A percentile compares a stretch with the other conserved stretches of the same genome.
Conservation (phyloP, 75 land plant genomes). For the Pinus tabuliformis region DNA sequence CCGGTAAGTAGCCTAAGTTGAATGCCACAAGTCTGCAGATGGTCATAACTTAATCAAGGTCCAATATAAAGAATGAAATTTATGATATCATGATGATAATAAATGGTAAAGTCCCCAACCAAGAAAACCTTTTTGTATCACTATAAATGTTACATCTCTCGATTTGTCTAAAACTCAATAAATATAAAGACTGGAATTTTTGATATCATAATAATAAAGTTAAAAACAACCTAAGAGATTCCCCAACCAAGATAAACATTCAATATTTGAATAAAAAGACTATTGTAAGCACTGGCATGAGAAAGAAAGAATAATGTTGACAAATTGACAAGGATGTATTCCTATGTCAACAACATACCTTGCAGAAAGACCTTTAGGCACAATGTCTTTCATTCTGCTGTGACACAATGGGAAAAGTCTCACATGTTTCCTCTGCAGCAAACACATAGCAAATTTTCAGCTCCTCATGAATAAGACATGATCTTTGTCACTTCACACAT, state of each 20-base stretch:
- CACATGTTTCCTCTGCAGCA: slow-evolving; percentile 67
- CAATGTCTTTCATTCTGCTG: slow-evolving; percentile 76
- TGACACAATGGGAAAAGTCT: slow-evolving; percentile 73
- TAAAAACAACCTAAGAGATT: too few relatives aligned
- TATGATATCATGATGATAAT: not conserved
- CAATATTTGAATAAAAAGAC: too few relatives aligned
- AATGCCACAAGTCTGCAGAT: slow-evolving; percentile 79
- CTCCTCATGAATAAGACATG: not conserved
- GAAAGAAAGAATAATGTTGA: not conserved
- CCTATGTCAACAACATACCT: slow-evolving; percentile 47
- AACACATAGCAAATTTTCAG: slow-evolving; percentile 8
- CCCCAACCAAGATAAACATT: too few relatives aligned
- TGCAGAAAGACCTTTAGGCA: slow-evolving; percentile 36
- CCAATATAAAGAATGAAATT: not conserved
- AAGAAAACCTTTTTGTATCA: slow-evolving; percentile 2
- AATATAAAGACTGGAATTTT: too few relatives aligned
- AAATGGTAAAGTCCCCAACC: not conserved
- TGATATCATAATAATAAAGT: too few relatives aligned
- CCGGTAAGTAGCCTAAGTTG: slow-evolving; percentile 96
- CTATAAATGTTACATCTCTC: not conserved
- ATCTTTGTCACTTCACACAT: not conserved
- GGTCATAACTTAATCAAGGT: not conserved
- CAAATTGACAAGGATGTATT: not conserved
- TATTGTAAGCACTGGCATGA: not conserved
- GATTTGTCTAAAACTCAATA: too few relatives aligned